Conservation (phyloP, 1,284 basidiomycete genomes). For the Ustilago cynodontis region DNA sequence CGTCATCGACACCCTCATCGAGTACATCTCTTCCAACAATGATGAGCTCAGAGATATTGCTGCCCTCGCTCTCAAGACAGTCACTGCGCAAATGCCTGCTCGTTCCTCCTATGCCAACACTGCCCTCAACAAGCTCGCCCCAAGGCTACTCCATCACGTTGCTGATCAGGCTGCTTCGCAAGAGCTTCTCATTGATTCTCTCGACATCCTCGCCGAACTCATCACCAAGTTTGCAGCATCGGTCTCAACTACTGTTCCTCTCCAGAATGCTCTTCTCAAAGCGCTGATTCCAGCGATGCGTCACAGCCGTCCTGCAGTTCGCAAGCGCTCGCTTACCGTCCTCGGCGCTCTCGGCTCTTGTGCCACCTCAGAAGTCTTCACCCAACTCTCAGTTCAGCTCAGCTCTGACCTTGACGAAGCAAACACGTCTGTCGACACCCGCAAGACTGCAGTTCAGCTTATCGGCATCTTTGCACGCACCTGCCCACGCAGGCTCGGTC, state of each 20-base stretch:
- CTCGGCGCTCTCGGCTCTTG: slow-evolving; percentile 79
- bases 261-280: slow-evolving; percentile 76
- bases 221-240: slow-evolving; percentile 75
- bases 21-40: slow-evolving; percentile 84
- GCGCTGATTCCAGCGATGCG: slow-evolving; percentile 74
- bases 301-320: slow-evolving; percentile 52
- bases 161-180: slow-evolving; percentile 74
- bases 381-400: slow-evolving; percentile 53
- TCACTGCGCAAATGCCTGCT: slow-evolving; percentile 86
- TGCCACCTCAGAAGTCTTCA: slow-evolving; percentile 60
- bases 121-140: slow-evolving; percentile 85
- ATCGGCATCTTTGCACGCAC: slow-evolving; percentile 76
- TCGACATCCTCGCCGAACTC: slow-evolving; percentile 90
- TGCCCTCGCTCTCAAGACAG: slow-evolving; percentile 90
- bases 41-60: slow-evolving; percentile 94
- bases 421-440: slow-evolving; percentile 71
- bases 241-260: slow-evolving; percentile 70
- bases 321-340: slow-evolving; percentile 59
- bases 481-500: slow-evolving; percentile 57
- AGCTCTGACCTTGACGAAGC: slow-evolving; percentile 41
- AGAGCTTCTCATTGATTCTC: slow-evolving; percentile 86
- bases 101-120: slow-evolving; percentile 82
- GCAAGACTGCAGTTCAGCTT: slow-evolving; percentile 82
- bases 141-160: slow-evolving; percentile 81
- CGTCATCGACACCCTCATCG: slow-evolving; percentile 87